These are phyloP conservation scores for Chalciporus sp. DNA, from an alignment of 1,284 basidiomycete genomes.

Conservation along the genomic window DNA sequence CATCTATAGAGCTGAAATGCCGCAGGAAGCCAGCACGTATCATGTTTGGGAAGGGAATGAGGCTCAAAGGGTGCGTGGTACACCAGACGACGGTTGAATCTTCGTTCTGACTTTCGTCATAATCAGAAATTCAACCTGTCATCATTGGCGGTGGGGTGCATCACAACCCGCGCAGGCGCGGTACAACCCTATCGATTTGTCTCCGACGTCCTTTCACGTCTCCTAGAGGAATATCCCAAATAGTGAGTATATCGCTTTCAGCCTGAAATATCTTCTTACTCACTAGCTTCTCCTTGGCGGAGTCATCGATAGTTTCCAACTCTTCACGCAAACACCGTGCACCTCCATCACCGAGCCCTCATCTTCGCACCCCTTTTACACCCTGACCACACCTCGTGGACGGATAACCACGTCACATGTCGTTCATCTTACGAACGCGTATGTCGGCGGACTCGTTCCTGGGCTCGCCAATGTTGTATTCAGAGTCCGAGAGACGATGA, in stretches of 20 bases:
- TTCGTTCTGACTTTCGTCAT: background rate
- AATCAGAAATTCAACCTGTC: conserved; percentile 48
- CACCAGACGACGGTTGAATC: background rate
- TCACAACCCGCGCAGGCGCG: conserved; percentile 52
- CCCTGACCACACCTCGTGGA: conserved; percentile 57
- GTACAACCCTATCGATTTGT: conserved; percentile 63
- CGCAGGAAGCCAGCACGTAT: conserved; percentile 42
- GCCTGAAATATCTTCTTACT: background rate
- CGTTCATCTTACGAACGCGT: conserved; percentile 81
- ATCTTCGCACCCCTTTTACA: conserved; percentile 36
- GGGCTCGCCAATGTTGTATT: conserved; percentile 59
- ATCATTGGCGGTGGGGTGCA: conserved; percentile 44
- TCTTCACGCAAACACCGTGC: conserved; percentile 56
- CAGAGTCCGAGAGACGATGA: conserved; percentile 65
- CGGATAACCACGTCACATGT: conserved; percentile 57
- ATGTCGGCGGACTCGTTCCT: conserved; percentile 69
- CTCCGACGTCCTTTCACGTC: conserved; percentile 50
- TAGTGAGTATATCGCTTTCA: conserved; percentile 33
- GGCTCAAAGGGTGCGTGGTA: conserved; percentile 36
- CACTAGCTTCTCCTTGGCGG: background rate
- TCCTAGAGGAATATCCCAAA: conserved; percentile 44
- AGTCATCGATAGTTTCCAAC: conserved; percentile 42
- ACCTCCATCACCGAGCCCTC: conserved; percentile 40
- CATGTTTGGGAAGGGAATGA: conserved; percentile 39
- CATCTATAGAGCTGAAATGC: conserved; percentile 47